Evolutionary conservation across 805 yeast species (phyloP).

Genomic region (Candida piceae): DNA sequence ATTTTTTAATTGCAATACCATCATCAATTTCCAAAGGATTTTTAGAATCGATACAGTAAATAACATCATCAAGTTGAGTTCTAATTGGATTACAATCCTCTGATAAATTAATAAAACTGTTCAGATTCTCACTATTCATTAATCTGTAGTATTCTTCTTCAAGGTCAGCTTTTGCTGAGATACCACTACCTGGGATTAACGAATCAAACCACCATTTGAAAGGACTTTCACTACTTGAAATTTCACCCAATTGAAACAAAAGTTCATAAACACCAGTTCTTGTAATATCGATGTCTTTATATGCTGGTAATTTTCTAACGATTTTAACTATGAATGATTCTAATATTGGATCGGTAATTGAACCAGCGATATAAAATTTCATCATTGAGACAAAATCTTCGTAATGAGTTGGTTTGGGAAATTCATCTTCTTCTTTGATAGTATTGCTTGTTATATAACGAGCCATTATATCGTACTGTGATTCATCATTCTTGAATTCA

Average conservation of each 20-base stretch:
- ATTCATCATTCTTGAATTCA: conserved; percentile 21
- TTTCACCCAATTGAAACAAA: conserved; percentile 30
- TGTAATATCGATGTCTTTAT: conserved; percentile 40
- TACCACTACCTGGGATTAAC: conserved; percentile 38
- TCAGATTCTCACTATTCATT: conserved; percentile 19
- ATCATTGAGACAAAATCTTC: conserved; percentile 41
- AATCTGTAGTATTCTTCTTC: conserved; percentile 38
- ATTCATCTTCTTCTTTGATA: conserved; percentile 1
- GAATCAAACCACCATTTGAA: conserved; percentile 43
- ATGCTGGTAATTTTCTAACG: conserved; percentile 28
- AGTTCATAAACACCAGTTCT: conserved; percentile 50
- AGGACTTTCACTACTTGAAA: conserved; percentile 40
- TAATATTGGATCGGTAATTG: conserved; percentile 40
- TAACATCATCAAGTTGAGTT: conserved; percentile 37
- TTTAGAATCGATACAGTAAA: conserved; percentile 79
- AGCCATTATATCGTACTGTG: conserved; percentile 23
- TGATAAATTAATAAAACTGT: conserved; percentile 11
- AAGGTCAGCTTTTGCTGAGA: conserved; percentile 38
- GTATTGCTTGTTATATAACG: conserved; percentile 14
- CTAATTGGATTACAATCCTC: conserved; percentile 26
- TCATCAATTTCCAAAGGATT: conserved; percentile 91
- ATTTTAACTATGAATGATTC: conserved; percentile 45
- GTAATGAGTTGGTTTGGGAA: conserved; percentile 24
- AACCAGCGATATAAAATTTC: conserved; percentile 53
- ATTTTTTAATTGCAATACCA: conserved; percentile 60